Evolutionary conservation across 2,329 filamentous ascomycete species (phyloP), one percentile per base, ranked within the genome.

Genomic region (Stenocarpella maydis): DNA sequence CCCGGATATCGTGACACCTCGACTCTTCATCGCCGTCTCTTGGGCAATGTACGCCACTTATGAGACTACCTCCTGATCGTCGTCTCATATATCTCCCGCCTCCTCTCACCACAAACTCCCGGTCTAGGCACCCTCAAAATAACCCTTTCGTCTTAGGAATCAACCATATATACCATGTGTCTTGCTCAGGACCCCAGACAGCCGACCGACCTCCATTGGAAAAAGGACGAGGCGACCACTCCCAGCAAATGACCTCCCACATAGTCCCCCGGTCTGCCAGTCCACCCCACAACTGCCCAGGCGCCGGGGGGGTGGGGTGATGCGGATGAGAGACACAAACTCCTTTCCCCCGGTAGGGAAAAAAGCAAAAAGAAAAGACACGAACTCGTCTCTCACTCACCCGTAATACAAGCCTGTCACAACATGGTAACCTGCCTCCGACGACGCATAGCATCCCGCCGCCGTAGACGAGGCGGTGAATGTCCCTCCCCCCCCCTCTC

Each of bases 391-490:
- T 12, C 39, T 31, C 52, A 39, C 28, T 43, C n/a, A 14, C 17
- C 39, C 55, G 55, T 60, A 60, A 26, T 3, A 60, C 37, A 41
- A 60, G 39, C 54, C 21, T 43, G 37, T 17, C 58, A 47, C 58
- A 63, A 9, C 58, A 63, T 49, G 8, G 28, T 63, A 49, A 37
- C n/a, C 43, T 63, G 58, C 58, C 41, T 61, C 41, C 43, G 58
- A 63, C 58, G 58, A 24, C 43, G 43, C 28, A 63, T 43, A 63
- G 43, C 58, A 63, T 61, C 26, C n/a, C 24, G 43, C 58, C n/a
- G 43, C 43, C 58, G 28, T 12, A 37, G 14, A 63, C 58, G 58
- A 63, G 19, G 58, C 58, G 58, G 58, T 63, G 58, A 63, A 63
- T 28, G 39, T 54, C 52, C 34, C 26, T 39, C 9, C 31, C 26